Evolutionary conservation across 495 filamentous ascomycete species (phyloP).

Genomic region (Tetracladium setigerum): DNA sequence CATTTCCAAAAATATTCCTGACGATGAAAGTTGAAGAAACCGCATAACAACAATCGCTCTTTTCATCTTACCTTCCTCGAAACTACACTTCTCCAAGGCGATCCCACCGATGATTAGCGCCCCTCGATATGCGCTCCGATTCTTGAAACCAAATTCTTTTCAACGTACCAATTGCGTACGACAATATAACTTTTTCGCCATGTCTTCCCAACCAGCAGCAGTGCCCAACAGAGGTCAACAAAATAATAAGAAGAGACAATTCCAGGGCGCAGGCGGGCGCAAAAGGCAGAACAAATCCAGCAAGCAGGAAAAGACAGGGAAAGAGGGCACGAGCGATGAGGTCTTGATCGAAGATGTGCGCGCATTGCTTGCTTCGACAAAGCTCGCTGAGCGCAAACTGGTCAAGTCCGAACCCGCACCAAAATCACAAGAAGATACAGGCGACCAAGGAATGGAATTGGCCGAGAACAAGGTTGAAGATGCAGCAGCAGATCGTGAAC

Average conservation of each 20-base stretch:
- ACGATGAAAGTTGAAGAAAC: no score
- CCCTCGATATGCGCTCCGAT: no score
- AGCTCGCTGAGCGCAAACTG: constrained; percentile 25
- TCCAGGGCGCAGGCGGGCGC: constrained; percentile 13
- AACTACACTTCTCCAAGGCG: no score
- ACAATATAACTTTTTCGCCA: no score
- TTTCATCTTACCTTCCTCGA: no score
- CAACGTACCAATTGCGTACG: no score
- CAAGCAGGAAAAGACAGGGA: constrained; percentile 45
- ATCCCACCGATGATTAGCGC: no score
- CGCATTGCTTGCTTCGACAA: constrained; percentile 48
- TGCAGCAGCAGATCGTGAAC: constrained; percentile 5
- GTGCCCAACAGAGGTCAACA: neutral
- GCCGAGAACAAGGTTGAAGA: constrained; percentile 3
- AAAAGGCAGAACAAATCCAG: constrained; percentile 42
- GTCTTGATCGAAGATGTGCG: constrained; percentile 66
- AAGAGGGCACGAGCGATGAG: constrained; percentile 59
- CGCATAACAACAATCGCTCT: no score
- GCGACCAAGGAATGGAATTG: constrained; percentile 11
- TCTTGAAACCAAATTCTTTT: no score
- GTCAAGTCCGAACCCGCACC: neutral
- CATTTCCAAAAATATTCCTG: no score
- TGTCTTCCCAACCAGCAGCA: no score
- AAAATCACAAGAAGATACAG: constrained; percentile 19
- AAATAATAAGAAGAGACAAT: constrained; percentile 29